Percentiles rank a stretch among this genome's conserved stretches.
These are phyloP conservation scores for Lipomyces spencermartinsiae DNA, from an alignment of 805 yeast genomes.

Conservation along the genomic window DNA sequence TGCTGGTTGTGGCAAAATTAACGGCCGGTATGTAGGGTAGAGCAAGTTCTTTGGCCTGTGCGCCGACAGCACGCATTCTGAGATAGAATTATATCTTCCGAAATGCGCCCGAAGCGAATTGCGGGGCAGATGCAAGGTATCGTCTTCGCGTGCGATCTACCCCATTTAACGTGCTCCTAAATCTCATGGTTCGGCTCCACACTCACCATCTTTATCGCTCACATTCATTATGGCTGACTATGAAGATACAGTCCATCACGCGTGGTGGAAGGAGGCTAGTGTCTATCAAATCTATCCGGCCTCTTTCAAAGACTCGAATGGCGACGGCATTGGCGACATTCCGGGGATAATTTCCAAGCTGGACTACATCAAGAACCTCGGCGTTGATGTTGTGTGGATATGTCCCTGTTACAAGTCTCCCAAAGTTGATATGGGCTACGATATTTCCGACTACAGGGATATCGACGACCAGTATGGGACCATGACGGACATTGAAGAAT, in stretches of 20 bases:
- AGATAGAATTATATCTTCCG: too few species aligned
- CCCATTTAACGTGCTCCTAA: background rate
- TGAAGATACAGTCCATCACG: background rate
- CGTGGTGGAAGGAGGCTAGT: constrained; percentile 10
- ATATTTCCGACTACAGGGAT: constrained; percentile 60
- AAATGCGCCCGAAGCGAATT: too few species aligned
- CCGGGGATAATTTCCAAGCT: constrained; percentile 59
- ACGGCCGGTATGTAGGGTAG: too few species aligned
- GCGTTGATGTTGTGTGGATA: constrained; percentile 62
- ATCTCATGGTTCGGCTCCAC: background rate
- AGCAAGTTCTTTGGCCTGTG: too few species aligned
- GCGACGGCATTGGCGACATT: constrained; percentile 65
- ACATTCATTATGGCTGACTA: background rate
- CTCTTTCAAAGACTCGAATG: constrained; percentile 63
- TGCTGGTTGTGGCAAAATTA: too few species aligned
- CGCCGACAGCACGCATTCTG: too few species aligned
- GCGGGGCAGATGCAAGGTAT: too few species aligned
- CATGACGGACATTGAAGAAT: constrained; percentile 43
- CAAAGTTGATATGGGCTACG: constrained; percentile 69
- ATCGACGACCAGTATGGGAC: constrained; percentile 48
- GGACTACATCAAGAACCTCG: constrained; percentile 58
- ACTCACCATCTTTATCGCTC: background rate
- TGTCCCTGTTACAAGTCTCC: constrained; percentile 67
- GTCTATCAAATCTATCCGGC: constrained; percentile 70
- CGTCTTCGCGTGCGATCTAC: too few species aligned